A percentile compares a stretch with the other conserved stretches of the same genome.
These are phyloP conservation scores for Diutina ranongensis DNA, from an alignment of 1,139 yeast species.

Conservation along the genomic window DNA sequence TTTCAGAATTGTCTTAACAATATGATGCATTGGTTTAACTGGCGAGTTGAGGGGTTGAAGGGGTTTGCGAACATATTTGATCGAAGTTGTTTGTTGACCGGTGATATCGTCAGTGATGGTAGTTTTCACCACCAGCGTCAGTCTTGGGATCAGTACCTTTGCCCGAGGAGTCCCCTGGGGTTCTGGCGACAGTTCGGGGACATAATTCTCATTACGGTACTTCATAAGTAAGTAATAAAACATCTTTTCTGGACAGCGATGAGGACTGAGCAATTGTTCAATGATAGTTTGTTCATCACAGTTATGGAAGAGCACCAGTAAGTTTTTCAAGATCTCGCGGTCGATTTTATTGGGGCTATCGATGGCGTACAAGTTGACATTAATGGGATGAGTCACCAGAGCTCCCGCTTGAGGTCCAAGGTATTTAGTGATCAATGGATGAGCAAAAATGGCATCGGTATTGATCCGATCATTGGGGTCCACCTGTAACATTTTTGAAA, in stretches of 20 bases:
- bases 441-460: conserved; percentile 60
- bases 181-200: conserved; percentile 12
- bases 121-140: conserved; percentile 37
- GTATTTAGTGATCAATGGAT: conserved; percentile 73
- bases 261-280: conserved; percentile 43
- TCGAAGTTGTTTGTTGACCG: conserved; percentile 15
- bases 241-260: conserved; percentile 73
- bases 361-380: conserved; percentile 29
- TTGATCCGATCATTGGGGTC: conserved; percentile 71
- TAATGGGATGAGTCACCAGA: conserved; percentile 20
- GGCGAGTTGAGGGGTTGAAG: background rate
- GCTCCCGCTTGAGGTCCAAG: conserved; percentile 12
- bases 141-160: conserved; percentile 21
- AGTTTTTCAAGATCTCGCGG: conserved; percentile 68
- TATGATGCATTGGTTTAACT: background rate
- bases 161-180: conserved; percentile 12
- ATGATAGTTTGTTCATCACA: conserved; percentile 53
- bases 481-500: conserved; percentile 69
- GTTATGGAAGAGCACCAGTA: conserved; percentile 88
- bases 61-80: conserved; percentile 12
- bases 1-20: background rate
- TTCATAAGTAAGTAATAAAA: conserved; percentile 76
- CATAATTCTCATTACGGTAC: conserved; percentile 55
- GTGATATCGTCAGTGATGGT: conserved; percentile 18
- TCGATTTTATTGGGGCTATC: conserved; percentile 53